Evolutionary conservation across 2,329 filamentous ascomycete species (phyloP).

Genomic region (Coniella vitis): DNA sequence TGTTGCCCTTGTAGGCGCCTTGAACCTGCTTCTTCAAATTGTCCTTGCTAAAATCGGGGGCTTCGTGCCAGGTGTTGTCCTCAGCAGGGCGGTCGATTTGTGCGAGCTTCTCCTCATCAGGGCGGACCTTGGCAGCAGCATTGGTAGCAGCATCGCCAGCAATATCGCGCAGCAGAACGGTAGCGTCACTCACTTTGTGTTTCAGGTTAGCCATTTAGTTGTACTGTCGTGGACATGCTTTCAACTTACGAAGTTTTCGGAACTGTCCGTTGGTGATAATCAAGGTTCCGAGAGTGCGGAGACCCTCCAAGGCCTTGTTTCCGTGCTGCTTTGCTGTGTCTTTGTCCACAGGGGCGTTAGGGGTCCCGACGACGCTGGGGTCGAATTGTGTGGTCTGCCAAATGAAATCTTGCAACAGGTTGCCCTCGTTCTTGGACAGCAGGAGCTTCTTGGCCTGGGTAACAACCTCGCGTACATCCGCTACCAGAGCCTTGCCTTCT

Average conservation of each 20-base stretch:
- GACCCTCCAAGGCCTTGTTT: slow-evolving; percentile 72
- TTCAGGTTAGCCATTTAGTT: slow-evolving; percentile 10
- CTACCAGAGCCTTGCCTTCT: slow-evolving; percentile 74
- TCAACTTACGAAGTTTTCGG: slow-evolving; percentile 68
- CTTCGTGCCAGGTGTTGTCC: slow-evolving; percentile 91
- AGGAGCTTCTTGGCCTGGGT: slow-evolving; percentile 78
- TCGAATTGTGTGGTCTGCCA: slow-evolving; percentile 81
- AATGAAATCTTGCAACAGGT: slow-evolving; percentile 92
- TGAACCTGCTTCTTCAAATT: slow-evolving; percentile 64
- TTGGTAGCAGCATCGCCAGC: slow-evolving; percentile 82
- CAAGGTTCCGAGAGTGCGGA: slow-evolving; percentile 81
- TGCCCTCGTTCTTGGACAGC: slow-evolving; percentile 89
- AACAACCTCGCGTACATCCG: slow-evolving; percentile 72
- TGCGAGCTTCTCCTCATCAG: slow-evolving; percentile 66
- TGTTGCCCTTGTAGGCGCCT: slow-evolving; percentile 49
- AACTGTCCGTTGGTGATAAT: slow-evolving; percentile 96
- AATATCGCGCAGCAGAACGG: slow-evolving; percentile 78
- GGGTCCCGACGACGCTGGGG: slow-evolving; percentile 52
- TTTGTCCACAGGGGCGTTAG: slow-evolving; percentile 65
- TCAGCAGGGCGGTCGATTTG: slow-evolving; percentile 79
- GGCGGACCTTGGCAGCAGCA: slow-evolving; percentile 67
- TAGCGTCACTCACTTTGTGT: slow-evolving; percentile 62
- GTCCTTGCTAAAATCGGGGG: slow-evolving; percentile 66
- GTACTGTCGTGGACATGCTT: slow-evolving; percentile 18
- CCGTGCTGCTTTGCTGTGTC: slow-evolving; percentile 75